These are phyloP conservation scores for Melampsora allii-populina DNA, from an alignment of 1,284 basidiomycete genomes.

Conservation along the genomic window DNA sequence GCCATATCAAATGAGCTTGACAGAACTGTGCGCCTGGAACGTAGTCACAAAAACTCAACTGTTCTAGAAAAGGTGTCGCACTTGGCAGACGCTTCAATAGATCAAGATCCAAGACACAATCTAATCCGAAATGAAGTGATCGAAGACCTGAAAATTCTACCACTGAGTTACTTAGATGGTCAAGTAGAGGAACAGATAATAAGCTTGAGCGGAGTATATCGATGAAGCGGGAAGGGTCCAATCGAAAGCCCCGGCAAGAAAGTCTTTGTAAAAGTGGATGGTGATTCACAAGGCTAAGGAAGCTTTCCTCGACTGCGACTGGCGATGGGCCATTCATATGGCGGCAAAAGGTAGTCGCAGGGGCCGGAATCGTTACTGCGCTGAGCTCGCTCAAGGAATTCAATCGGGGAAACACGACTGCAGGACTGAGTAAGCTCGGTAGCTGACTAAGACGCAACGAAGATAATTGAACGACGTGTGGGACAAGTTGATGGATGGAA, in stretches of 20 bases:
- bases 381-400: conserved; percentile 13
- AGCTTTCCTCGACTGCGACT: conserved; percentile 13
- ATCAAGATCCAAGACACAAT: conserved; percentile 26
- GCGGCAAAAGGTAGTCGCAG: conserved; percentile 1
- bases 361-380: background rate
- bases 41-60: conserved; percentile 6
- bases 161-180: background rate
- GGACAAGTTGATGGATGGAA: conserved; percentile 26
- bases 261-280: conserved; percentile 25
- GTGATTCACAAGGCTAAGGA: conserved; percentile 35
- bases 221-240: conserved; percentile 4
- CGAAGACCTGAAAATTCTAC: conserved; percentile 16
- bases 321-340: background rate
- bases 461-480: conserved; percentile 10
- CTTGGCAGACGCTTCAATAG: conserved; percentile 22
- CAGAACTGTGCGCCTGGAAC: background rate
- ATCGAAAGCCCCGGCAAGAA: conserved; percentile 28
- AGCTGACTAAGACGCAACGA: conserved; percentile 23
- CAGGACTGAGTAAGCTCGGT: conserved; percentile 21
- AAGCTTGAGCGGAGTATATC: conserved; percentile 21
- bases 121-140: conserved; percentile 24
- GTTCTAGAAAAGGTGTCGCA: conserved; percentile 21
- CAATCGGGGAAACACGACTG: conserved; percentile 25
- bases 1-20: background rate
- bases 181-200: conserved; percentile 4